Evolutionary conservation across 2,329 filamentous ascomycete genomes (phyloP), one percentile per base, ranked within the genome.

Genomic region (Metarhizium brunneum): DNA sequence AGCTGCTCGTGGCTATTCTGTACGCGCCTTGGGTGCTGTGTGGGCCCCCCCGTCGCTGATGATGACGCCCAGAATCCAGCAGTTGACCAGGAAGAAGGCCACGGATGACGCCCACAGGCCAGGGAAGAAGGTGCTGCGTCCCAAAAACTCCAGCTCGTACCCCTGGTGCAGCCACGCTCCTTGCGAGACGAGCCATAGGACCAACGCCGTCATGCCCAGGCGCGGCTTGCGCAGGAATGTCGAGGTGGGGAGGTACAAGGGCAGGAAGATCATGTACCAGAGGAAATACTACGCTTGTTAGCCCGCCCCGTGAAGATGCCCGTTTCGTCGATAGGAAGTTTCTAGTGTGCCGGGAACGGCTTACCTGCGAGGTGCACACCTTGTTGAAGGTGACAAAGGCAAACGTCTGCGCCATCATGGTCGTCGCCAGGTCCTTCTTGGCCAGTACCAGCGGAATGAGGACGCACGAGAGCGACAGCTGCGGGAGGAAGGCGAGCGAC

Each of bases 371-470:
- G 3, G 94, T 99, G 79, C 92, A 97, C 59, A 99, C 94, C 75
- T 99, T 99, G 75, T 99, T 99, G 64, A 97, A 97, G 0, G 91
- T 86, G 4, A 97, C 94, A 71, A 99, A 99, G 0, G 92, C 90
- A 72, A 96, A 96, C 0, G 94, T 97, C 72, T 99, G 94, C 4
- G 90, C 90, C 59, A 97, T 81, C 88, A 97, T 92, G 5, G 89
- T 86, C 0, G 85, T 82, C 0, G 92, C 80, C 0, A 99, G 79
- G 64, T 94, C 86, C 63, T 84, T 87, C 68, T 92, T 95, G 16
- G 90, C 89, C 20, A 96, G 73, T 1, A 80, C 77, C 2, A 96
- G 67, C 0, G 90, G 87, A 47, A 97, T 86, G 5, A 89, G 75
- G 11, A 95, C 63, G 13, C 88, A 85, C 0, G 89, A 89, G 14